Base-by-base conservation (phyloP, 2,329 filamentous ascomycete genomes). In the Ophiognomonia clavigignenti-juglandacearum region DNA sequence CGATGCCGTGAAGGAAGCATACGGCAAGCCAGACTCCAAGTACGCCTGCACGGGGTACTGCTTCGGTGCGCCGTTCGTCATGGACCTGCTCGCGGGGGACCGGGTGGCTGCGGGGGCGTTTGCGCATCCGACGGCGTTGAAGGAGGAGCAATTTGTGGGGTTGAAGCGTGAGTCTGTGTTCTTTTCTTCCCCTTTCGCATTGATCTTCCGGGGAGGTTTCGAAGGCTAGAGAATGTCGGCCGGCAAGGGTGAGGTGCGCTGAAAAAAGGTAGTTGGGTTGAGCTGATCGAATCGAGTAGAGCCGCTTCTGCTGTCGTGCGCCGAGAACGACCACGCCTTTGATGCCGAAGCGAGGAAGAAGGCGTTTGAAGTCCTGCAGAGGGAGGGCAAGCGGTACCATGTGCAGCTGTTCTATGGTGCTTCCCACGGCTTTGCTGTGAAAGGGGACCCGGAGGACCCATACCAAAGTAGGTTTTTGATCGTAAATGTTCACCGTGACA, bases 371-470 rank as follows among this genome's bases (percentile, higher is more conserved):
- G 66, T 73, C 26, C 56, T 75, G 40, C 62, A 64, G 36, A 59
- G 59, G 20, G 58, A 60, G 23, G 59, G 64, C 34, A 70, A 68
- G 53, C 53, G 74, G 2, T 86, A 80, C 61, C 80, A 86, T 57
- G 69, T 84, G 53, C 80, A 75, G 59, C 65, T 87, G 18, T 86
- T 80, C 67, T 72, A 72, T 20, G 74, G 74, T 31, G 78, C 84
- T 14, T 64, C 70, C 50, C 83, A 86, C 59, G 82, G 83, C 0
- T 86, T 86, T 58, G 78, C 78, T 7, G 73, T 82, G 8, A 73
- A 80, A 43, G 74, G 68, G 3, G 77, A 86, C 55, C 57, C 66
- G 35, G 57, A 68, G 11, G 62, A 72, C 27, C 62, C 62, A 3
- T 72, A 71, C 51, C 58, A 70, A 53, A 55, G 67, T 64, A 44